Evolutionary conservation across 2,329 filamentous ascomycete species (phyloP).

Genomic region (Daldinia eschscholtzii): DNA sequence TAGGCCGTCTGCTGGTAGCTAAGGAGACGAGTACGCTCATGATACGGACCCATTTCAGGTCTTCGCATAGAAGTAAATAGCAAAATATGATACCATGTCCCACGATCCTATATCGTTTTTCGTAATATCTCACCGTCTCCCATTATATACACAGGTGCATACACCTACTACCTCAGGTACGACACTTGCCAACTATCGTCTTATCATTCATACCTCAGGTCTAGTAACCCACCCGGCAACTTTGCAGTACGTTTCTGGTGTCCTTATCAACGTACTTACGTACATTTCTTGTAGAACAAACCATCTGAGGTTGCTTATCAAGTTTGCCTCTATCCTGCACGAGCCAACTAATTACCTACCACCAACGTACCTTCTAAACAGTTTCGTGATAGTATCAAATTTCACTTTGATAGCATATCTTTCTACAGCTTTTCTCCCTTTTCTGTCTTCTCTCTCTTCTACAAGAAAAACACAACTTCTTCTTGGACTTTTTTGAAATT

Average conservation of each 20-base stretch:
- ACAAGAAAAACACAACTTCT: background rate
- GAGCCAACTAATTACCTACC: background rate
- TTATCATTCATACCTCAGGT: background rate
- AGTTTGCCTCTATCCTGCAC: background rate
- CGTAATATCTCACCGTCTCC: background rate
- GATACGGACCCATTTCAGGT: background rate
- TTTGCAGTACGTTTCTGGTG: background rate
- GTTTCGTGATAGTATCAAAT: background rate
- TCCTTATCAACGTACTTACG: background rate
- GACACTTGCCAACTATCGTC: background rate
- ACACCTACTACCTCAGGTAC: background rate
- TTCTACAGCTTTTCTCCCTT: background rate
- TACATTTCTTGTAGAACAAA: background rate
- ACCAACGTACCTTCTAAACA: background rate
- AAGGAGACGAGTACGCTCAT: background rate
- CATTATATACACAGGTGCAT: background rate
- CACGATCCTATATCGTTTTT: background rate
- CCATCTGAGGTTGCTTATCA: background rate
- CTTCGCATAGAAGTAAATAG: background rate
- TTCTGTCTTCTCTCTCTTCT: background rate
- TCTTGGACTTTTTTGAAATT: background rate
- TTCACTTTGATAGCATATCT: background rate
- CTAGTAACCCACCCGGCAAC: background rate
- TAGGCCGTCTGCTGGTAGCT: background rate
- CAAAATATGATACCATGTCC: background rate